Evolutionary conservation across 352 stramenopile genomes (phyloP).

Genomic region (Phytophthora palmivora): DNA sequence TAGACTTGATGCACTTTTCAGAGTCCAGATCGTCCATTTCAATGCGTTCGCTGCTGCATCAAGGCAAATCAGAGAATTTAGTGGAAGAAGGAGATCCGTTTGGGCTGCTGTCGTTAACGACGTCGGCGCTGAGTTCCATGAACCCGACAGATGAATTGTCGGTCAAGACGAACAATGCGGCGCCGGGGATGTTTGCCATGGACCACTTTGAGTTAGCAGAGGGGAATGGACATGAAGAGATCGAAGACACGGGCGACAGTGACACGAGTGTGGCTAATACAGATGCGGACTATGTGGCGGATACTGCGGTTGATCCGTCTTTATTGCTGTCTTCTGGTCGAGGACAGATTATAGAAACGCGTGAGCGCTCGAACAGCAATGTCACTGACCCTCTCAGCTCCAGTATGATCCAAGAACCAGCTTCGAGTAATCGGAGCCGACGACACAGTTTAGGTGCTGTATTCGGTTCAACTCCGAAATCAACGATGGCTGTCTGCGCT

Average conservation of each 20-base stretch:
- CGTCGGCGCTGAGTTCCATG: conserved; percentile 49
- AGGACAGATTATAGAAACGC: conserved; percentile 1
- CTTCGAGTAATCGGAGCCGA: conserved; percentile 9
- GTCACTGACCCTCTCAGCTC: conserved; percentile 27
- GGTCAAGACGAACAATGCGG: conserved; percentile 12
- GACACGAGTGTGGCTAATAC: conserved; percentile 19
- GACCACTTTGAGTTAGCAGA: conserved; percentile 54
- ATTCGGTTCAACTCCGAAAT: conserved; percentile 8
- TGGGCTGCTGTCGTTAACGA: conserved; percentile 53
- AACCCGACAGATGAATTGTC: conserved; percentile 4
- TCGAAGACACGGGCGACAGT: conserved; percentile 35
- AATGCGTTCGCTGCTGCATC: conserved; percentile 43
- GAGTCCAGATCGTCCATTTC: conserved; percentile 28
- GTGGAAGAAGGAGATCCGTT: conserved; percentile 53
- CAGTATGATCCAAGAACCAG: conserved; percentile 16
- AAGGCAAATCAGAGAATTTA: conserved; percentile 48
- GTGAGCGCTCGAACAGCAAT: conserved; percentile 29
- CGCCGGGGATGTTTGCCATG: conserved; percentile 55
- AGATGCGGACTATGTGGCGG: conserved; percentile 27
- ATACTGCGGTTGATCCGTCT: conserved; percentile 24
- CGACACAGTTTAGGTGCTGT: conserved; percentile 31
- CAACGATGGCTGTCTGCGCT: conserved; percentile 46
- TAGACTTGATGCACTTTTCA: conserved; percentile 28
- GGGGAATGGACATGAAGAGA: conserved; percentile 26
- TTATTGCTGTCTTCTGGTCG: conserved; percentile 12